A percentile compares a stretch with the other conserved stretches of the same genome.
phyloP scores from a whole-genome alignment of 441 rosid genomes.

The Eutrema salsugineum region DNA sequence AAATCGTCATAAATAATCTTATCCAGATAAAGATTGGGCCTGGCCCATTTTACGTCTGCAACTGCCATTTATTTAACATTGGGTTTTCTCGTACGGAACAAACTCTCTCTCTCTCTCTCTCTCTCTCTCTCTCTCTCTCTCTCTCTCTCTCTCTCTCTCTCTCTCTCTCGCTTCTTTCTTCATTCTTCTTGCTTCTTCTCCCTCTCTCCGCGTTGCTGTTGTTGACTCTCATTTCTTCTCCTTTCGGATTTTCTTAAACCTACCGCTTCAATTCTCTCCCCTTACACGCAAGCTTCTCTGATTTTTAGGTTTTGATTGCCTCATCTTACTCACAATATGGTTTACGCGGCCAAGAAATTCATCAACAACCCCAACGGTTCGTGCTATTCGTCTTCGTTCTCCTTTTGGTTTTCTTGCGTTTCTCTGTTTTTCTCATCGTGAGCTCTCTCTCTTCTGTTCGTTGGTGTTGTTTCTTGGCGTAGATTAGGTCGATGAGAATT shows the following conservation, averaged over 20 bases:
- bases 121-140: background rate
- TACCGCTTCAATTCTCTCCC: constrained; percentile 11
- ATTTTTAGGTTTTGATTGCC: constrained; percentile 14
- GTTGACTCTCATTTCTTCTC: constrained; percentile 26
- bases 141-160: background rate
- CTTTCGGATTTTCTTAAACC: constrained; percentile 28
- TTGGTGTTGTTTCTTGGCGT: background rate
- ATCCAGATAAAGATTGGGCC: constrained; percentile 23
- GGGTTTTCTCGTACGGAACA: constrained; percentile 29
- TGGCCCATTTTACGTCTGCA: constrained; percentile 22
- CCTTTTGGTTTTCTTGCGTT: background rate
- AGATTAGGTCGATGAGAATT: constrained; percentile 19
- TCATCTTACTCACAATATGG: constrained; percentile 47
- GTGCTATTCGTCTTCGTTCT: constrained; percentile 29
- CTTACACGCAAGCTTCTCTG: constrained; percentile 12
- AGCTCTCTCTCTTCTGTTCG: background rate
- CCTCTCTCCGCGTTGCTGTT: constrained; percentile 15
- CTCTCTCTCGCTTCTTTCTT: background rate
- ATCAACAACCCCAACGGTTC: constrained; percentile 83
- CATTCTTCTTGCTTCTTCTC: constrained; percentile 1
- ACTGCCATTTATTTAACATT: constrained; percentile 18
- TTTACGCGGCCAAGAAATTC: constrained; percentile 82
- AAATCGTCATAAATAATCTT: constrained; percentile 17
- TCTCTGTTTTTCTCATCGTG: background rate
- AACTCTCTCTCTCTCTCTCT: constrained; percentile 1